Evolutionary conservation across 164 flowering plant genomes (phyloP), one percentile per base, ranked within the genome.

Genomic region (Platanus orientalis): DNA sequence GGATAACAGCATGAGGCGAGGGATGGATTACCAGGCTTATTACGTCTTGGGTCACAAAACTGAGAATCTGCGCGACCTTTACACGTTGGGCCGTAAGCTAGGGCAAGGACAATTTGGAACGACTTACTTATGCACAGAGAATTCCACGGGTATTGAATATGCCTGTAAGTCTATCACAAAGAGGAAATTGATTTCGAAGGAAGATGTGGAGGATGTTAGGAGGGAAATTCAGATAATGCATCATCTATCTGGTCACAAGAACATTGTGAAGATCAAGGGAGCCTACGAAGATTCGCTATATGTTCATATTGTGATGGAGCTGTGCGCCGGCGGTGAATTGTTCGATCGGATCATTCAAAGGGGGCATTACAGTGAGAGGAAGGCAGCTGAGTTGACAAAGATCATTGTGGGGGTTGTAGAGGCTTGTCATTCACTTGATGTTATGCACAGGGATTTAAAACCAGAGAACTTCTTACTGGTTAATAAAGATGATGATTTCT

Each of bases 161-260:
- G 87, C 87, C 16, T 83, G 87, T 52, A 83, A 83, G 61, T 78
- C 84, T 12, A 83, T 83, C 28, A 61, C 83, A 2, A 83, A 80
- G 74, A 78, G 83, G 73, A 83, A 80, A 57, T 53, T 83, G 66
- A 75, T 83, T 48, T 61, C 81, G 3, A 77, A 63, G 40, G 83
- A 79, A 24, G 87, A 83, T 64, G 75, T 80, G 17, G 84, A 83
- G 61, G 87, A 83, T 79, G 83, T 83, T 7, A 73, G 84, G 70
- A 75, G 84, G 61, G 87, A 83, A 72, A 77, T 83, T 63, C 87
- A 80, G 81, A 83, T 83, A 67, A 79, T 83, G 87, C 87, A 83
- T 58, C 87, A 83, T 73, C 58, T 83, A 53, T 66, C 84, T 6
- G 87, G 87, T 49, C 87, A 83, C 53, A 74, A 65, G 77, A 71